Percentiles rank a stretch among this genome's conserved stretches.
These are phyloP conservation scores for Pyrenophora graminea DNA, from an alignment of 2,329 filamentous ascomycete species.

Conservation along the genomic window DNA sequence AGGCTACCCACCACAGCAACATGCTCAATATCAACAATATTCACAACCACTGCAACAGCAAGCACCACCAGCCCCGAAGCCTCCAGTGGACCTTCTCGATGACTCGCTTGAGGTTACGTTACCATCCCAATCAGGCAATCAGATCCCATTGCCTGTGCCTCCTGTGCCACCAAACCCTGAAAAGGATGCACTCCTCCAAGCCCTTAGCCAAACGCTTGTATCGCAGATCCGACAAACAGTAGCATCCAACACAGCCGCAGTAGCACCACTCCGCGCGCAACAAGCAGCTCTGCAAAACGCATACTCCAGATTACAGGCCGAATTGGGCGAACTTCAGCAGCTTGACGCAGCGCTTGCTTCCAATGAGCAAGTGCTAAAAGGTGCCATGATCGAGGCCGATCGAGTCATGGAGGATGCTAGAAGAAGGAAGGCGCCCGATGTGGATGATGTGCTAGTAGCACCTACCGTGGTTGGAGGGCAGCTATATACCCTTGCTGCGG, in stretches of 20 bases:
- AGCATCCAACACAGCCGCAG: conserved; percentile 72
- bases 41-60: conserved; percentile 39
- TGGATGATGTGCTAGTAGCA: conserved; percentile 91
- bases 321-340: conserved; percentile 71
- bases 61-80: conserved; percentile 21
- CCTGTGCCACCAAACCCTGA: conserved; percentile 95
- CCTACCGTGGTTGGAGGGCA: conserved; percentile 92
- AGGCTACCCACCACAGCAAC: conserved; percentile 19
- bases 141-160: conserved; percentile 66
- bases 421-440: conserved; percentile 69
- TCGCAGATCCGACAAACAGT: conserved; percentile 70
- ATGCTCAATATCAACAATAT: conserved; percentile 21
- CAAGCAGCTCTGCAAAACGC: conserved; percentile 74
- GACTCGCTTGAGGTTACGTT: conserved; percentile 65
- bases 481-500: conserved; percentile 84
- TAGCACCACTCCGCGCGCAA: conserved; percentile 78
- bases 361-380: conserved; percentile 79
- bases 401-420: conserved; percentile 74
- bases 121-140: conserved; percentile 53
- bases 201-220: conserved; percentile 72
- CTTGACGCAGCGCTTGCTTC: conserved; percentile 72
- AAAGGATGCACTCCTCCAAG: conserved; percentile 82
- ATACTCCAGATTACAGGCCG: conserved; percentile 70
- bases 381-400: conserved; percentile 78
- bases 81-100: conserved; percentile 60